A percentile compares a stretch with the other conserved stretches of the same genome.
Conservation (phyloP, 2,329 filamentous ascomycete genomes). For the Pochonia chlamydosporia region DNA sequence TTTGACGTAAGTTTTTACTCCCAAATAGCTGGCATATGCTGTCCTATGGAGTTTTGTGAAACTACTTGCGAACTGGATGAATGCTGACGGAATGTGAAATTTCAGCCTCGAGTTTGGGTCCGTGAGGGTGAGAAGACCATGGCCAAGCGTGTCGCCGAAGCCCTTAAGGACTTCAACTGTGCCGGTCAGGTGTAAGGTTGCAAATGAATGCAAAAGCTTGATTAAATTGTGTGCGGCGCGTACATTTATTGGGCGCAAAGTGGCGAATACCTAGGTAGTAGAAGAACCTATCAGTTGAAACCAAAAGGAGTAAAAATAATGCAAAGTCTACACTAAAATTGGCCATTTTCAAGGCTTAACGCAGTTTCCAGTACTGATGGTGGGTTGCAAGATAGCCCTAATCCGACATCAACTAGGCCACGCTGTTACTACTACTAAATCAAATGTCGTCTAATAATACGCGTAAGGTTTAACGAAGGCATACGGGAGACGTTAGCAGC, state of each 20-base stretch:
- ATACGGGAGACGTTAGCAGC: too few relatives aligned
- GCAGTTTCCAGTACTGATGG: too few relatives aligned
- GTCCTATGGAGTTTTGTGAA: neutral
- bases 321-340: neutral
- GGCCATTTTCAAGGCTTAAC: neutral
- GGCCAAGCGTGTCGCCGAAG: constrained; percentile 71
- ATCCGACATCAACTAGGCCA: too few relatives aligned
- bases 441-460: too few relatives aligned
- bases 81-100: neutral
- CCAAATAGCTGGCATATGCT: neutral
- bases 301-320: neutral
- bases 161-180: constrained; percentile 83
- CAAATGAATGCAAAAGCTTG: neutral
- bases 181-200: constrained; percentile 26
- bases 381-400: too few relatives aligned
- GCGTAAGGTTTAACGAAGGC: too few relatives aligned
- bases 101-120: constrained; percentile 86
- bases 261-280: too few relatives aligned
- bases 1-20: constrained; percentile 45
- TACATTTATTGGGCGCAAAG: too few relatives aligned
- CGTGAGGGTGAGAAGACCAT: constrained; percentile 97
- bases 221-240: neutral
- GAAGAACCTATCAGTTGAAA: neutral
- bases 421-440: too few relatives aligned
- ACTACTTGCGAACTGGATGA: neutral